Evolutionary conservation across 495 filamentous ascomycete species (phyloP).

Genomic region (Talaromyces stipitatus): DNA sequence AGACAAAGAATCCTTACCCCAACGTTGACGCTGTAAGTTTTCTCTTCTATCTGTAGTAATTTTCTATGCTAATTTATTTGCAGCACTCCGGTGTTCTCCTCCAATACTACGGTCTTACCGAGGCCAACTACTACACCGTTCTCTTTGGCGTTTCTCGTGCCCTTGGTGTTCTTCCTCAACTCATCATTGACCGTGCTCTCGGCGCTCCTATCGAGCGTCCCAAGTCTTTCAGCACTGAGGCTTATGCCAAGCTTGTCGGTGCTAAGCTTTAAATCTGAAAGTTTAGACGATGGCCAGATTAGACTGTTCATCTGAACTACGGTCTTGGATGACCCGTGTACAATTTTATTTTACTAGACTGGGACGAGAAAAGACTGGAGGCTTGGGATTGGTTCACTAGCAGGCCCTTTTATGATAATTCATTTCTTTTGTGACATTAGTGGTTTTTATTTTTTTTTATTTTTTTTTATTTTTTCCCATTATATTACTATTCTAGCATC

Average conservation of each 20-base stretch:
- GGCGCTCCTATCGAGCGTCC: constrained; percentile 65
- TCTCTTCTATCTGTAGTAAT: constrained; percentile 31
- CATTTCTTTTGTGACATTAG: constrained; percentile 11
- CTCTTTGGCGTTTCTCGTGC: constrained; percentile 98
- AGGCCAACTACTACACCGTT: constrained; percentile 99
- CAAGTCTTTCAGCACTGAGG: constrained; percentile 96
- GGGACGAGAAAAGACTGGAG: constrained; percentile 13
- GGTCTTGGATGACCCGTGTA: not conserved
- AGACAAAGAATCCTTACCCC: constrained; percentile 90
- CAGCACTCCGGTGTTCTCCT: constrained; percentile 94
- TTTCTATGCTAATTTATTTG: constrained; percentile 19
- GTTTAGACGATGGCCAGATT: not conserved
- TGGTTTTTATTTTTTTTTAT: constrained; percentile 10
- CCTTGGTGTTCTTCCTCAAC: constrained; percentile 94
- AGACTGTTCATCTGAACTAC: not conserved
- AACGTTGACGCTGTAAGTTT: constrained; percentile 59
- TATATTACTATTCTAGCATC: not conserved
- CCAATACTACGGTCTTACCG: constrained; percentile 97
- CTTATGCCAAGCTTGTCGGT: constrained; percentile 89
- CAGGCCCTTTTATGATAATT: constrained; percentile 40
- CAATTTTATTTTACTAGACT: constrained; percentile 24
- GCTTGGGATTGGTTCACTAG: constrained; percentile 25
- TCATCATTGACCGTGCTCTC: constrained; percentile 98
- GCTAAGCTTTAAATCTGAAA: constrained; percentile 67
- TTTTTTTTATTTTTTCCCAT: too few species aligned